Evolutionary conservation across 306 rosid species (phyloP), one percentile per base, ranked within the genome.

Genomic region (Cucurbita pepo): DNA sequence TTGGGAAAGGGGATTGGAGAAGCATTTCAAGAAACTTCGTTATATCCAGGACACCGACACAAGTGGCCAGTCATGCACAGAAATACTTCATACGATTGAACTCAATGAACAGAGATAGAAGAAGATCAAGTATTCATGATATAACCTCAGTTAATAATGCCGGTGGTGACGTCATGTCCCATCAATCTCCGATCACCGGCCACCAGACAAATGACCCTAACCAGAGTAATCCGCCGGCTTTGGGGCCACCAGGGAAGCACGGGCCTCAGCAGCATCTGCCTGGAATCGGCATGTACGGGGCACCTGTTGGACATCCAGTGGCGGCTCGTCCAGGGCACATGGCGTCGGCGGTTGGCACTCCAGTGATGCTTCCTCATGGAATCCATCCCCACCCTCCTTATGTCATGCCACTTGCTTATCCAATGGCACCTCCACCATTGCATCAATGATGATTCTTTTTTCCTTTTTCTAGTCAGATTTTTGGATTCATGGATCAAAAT

Each of bases 1-100:
- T 94, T 85, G 99, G 99, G 36, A 94, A 94, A 77, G 99, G 99
- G 52, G 99, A 94, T 84, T 94, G 99, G 99, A 89, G 99, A 76
- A 94, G 99, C 84, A 94, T 94, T 73, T 94, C 99, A 78, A 91
- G 99, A 80, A 94, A 94, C 79, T 94, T 80, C 66, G 99, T 94
- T 18, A 85, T 94, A 72, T 94, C 99, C 37, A 91, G 99, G 77
- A 94, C 99, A 18, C 99, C 99, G 0, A 91, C 99, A 40, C 99
- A 91, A 86, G 99, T 91, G 38, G 99, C 99, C 8, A 94, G 99
- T 72, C 99, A 94, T 72, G 99, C 99, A 50, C 99, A 94, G 21
- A 94, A 94, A 83, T 94, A 94, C 80, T 94, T 94, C 79, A 94
- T 94, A 47, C 85, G 97, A 41, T 76, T 94, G 85, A 94, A 94